These are phyloP conservation scores for Curvularia eragrostidis DNA, from an alignment of 2,329 filamentous ascomycete genomes.

Conservation along the genomic window DNA sequence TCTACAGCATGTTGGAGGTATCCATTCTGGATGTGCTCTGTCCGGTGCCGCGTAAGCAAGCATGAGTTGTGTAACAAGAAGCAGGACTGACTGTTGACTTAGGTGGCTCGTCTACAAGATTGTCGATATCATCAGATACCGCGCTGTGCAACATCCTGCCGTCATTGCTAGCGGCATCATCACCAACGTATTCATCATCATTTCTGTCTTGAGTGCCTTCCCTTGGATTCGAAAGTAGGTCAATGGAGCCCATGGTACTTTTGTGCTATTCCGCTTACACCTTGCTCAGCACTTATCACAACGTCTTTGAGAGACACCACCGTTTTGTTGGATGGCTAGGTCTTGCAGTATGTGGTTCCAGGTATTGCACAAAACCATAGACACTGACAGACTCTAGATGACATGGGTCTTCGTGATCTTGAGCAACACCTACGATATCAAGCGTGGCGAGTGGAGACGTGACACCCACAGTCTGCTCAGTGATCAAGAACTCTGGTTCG, in stretches of 20 bases:
- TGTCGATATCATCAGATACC: constrained; percentile 45
- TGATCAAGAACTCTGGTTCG: constrained; percentile 46
- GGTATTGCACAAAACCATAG: not conserved
- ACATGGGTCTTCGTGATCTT: constrained; percentile 47
- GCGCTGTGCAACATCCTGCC: constrained; percentile 40
- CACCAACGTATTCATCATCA: constrained; percentile 45
- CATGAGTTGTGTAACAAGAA: not conserved
- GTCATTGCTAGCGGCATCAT: constrained; percentile 44
- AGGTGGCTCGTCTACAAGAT: constrained; percentile 47
- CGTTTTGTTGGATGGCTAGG: constrained; percentile 47
- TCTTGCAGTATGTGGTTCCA: constrained; percentile 36
- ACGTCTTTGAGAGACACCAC: constrained; percentile 47
- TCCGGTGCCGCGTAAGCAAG: constrained; percentile 42
- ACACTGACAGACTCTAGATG: constrained; percentile 31
- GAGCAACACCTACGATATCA: constrained; percentile 46
- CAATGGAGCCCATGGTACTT: not conserved
- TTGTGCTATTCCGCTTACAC: constrained; percentile 21
- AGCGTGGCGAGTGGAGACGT: constrained; percentile 39
- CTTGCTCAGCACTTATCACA: constrained; percentile 41
- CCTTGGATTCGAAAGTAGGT: constrained; percentile 48
- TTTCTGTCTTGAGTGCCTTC: constrained; percentile 46
- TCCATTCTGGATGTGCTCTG: constrained; percentile 47
- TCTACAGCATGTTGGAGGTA: constrained; percentile 44
- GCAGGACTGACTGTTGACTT: constrained; percentile 15
- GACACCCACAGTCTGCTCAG: constrained; percentile 39